Base-by-base conservation (phyloP, 805 yeast species). In the Wickerhamiella vanderwaltii region DNA sequence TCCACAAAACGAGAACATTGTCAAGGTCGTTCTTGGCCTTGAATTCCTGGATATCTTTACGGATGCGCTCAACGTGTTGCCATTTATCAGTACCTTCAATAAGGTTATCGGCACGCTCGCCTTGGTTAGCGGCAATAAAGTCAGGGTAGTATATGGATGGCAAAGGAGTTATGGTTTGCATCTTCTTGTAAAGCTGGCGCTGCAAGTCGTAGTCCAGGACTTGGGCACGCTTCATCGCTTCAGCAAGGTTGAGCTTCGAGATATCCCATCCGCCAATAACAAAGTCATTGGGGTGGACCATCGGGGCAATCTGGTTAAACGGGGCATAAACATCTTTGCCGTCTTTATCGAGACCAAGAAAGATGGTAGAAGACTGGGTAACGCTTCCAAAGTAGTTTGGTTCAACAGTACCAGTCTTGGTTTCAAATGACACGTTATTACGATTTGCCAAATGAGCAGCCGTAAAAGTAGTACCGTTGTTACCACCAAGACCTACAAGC, bases 201-300 rank as follows among this genome's bases (percentile, higher is more conserved):
- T 84, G 95, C 58, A 87, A 72, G 53, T 79, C 85, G 51, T 73
- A 77, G 56, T 86, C 96, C 54, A 87, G 73, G 20, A 87, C 97
- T 60, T 82, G 66, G 34, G 95, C 79, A 57, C 95, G 77, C 59
- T 72, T 69, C 79, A 84, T 79, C 33, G 95, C 88, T 28, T 77
- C 73, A 47, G 74, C 75, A 55, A 87, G 67, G 54, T 80, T 73
- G 45, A 71, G 68, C 45, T 73, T 70, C 55, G 75, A 78, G 64
- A 87, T 87, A 64, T 87, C 97, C 97, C 97, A 87, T 45, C 97
- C 97, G 38, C 88, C 75, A 50, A 87, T 75, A 45, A 84, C 79
- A 53, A 87, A 75, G 62, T 88, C 95, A 56, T 84, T 85, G 49
- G 97, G 97, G 58, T 73, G 73, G 35, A 81, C 80, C 72, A 87